Evolutionary conservation across 495 filamentous ascomycete species (phyloP).

Genomic region (Echria macrotheca): DNA sequence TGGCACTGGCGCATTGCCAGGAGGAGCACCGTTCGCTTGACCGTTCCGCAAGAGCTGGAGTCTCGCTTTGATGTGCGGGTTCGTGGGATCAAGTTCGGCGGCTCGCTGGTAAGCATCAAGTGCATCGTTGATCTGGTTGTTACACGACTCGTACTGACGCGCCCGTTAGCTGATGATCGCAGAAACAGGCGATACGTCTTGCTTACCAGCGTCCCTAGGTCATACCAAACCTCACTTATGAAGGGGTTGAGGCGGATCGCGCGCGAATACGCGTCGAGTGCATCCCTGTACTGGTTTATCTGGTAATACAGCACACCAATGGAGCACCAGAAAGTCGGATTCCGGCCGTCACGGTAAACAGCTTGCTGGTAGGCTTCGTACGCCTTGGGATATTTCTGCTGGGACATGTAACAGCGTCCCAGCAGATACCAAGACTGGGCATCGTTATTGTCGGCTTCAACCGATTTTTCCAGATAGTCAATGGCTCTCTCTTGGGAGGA

Average conservation of each 20-base stretch:
- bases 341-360: conserved; percentile 95
- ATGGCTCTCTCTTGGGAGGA: conserved; percentile 91
- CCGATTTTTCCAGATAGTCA: conserved; percentile 95
- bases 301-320: conserved; percentile 99
- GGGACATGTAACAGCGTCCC: conserved; percentile 98
- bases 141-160: conserved; percentile 96
- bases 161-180: conserved; percentile 20
- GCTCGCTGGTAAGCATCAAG: conserved; percentile 93
- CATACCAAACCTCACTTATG: conserved; percentile 99
- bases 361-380: conserved; percentile 99
- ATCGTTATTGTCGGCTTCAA: conserved; percentile 90
- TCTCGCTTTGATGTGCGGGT: conserved; percentile 94
- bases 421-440: conserved; percentile 99
- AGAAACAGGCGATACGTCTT: no score
- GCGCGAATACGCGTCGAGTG: conserved; percentile 95
- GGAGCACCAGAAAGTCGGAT: conserved; percentile 99
- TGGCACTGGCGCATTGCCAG: conserved; percentile 44
- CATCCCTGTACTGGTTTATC: conserved; percentile 99
- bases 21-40: conserved; percentile 62
- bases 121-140: conserved; percentile 96
- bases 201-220: conserved; percentile 91
- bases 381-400: conserved; percentile 97
- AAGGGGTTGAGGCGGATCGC: conserved; percentile 97
- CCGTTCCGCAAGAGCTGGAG: conserved; percentile 79
- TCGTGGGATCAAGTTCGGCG: conserved; percentile 86